Evolutionary conservation across 768 basidiomycete species (phyloP), one percentile per base, ranked within the genome.

Genomic region (Gautieria morchelliformis): DNA sequence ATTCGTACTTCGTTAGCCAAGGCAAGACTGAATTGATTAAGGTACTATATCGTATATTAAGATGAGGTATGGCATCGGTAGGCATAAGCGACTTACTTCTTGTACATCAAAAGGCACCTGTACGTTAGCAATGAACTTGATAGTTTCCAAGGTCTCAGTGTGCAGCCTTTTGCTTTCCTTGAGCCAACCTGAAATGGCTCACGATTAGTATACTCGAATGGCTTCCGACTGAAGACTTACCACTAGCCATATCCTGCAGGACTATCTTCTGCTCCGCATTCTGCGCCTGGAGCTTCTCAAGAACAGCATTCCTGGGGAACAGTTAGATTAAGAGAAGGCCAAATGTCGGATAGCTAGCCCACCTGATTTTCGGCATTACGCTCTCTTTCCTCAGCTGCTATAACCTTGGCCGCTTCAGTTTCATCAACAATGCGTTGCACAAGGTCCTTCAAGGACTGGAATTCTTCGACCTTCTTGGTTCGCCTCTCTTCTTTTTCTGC

Each of bases 21-120:
- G 1, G 90, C 85, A 67, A 83, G 87, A 68, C 88, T 91, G 71
- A 93, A 93, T 57, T 93, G 88, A 59, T 93, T 86, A 14, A 93
- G 77, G 67, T 93, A 92, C 42, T 32, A 54, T 19, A 35, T 24
- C 15, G n/a, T 5, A n/a, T 12, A 19, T 24, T 22, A 42, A 24
- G 30, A 10, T 37, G 14, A 37, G 9, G 35, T 37, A 14, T 11
- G 39, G 35, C 6, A 42, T 41, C 52, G 24, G 2, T 27, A 30
- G 20, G 45, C 58, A 47, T 7, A 35, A 17, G 15, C 9, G 22
- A 62, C 65, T 27, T 37, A 91, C 89, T 27, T 81, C 80, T 75
- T 89, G 84, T 12, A 93, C 84, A 61, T 93, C 91, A 75, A 85
- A 92, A 15, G 84, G 83, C 15, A 92, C 81, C 67, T 85, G 87